Evolutionary conservation across 345 rosid species (phyloP).

Genomic region (Eucalyptus albens): DNA sequence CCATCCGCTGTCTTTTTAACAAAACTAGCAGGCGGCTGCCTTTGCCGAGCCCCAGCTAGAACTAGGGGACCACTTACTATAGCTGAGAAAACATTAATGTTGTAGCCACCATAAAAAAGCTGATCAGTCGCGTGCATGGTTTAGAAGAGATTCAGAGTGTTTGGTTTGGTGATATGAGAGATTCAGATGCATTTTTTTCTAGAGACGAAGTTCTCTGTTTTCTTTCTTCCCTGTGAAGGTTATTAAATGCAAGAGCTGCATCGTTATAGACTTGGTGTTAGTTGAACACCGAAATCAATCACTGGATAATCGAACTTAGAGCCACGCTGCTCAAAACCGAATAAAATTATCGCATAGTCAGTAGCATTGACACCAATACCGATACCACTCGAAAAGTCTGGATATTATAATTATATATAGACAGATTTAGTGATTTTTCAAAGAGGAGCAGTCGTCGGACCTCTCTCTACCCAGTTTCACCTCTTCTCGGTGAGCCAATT

Average conservation of each 20-base stretch:
- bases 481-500: conserved; percentile 3
- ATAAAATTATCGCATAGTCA: neutral
- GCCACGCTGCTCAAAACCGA: neutral
- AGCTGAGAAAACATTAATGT: neutral
- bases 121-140: neutral
- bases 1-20: neutral
- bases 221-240: neutral
- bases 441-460: neutral
- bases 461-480: neutral
- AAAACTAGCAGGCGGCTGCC: neutral
- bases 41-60: neutral
- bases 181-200: neutral
- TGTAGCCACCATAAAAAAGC: neutral
- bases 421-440: neutral
- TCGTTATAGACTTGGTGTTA: neutral
- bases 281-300: neutral
- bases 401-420: neutral
- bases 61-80: neutral
- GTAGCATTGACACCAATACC: neutral
- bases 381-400: neutral
- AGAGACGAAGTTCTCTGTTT: neutral
- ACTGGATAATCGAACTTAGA: neutral
- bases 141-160: neutral
- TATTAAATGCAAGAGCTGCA: neutral
- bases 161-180: neutral